Conservation (phyloP, 306 rosid genomes). For the Medicago lupulina region DNA sequence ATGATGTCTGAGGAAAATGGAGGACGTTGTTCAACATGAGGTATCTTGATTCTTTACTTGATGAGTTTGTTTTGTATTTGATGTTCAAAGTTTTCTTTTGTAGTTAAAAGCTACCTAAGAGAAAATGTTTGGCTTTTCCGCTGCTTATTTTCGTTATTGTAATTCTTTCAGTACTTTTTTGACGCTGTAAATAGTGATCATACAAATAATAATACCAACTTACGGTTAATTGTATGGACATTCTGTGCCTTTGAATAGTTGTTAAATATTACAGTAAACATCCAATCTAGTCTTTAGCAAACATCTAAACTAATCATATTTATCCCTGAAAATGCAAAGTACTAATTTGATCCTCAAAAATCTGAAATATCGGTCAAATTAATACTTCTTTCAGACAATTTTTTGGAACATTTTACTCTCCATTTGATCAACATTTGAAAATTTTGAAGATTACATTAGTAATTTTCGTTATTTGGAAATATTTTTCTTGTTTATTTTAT, state of each 20-base stretch:
- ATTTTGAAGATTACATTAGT: too few species aligned
- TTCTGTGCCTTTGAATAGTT: constrained; percentile 18
- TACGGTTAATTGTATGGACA: constrained; percentile 44
- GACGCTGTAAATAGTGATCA: constrained; percentile 84
- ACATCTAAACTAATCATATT: too few species aligned
- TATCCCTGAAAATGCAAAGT: too few species aligned
- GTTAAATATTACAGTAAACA: not conserved
- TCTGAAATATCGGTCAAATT: too few species aligned
- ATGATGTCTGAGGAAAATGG: constrained; percentile 84
- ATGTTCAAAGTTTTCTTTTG: constrained; percentile 44
- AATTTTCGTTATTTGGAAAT: too few species aligned
- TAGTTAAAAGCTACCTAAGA: constrained; percentile 46
- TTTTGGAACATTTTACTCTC: too few species aligned
- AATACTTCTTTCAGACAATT: too few species aligned
- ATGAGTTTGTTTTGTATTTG: constrained; percentile 47
- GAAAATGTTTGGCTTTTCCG: constrained; percentile 36
- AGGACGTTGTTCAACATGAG: constrained; percentile 59
- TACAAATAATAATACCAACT: constrained; percentile 55
- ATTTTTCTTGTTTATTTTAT: too few species aligned
- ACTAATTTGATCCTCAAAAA: too few species aligned
- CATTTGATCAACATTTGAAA: too few species aligned
- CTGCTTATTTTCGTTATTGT: constrained; percentile 45
- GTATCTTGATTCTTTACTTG: constrained; percentile 35
- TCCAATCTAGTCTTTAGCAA: too few species aligned
- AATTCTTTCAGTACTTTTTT: constrained; percentile 70